These are phyloP conservation scores for Huiozyma naganishii DNA, from an alignment of 805 yeast species.

Conservation along the genomic window DNA sequence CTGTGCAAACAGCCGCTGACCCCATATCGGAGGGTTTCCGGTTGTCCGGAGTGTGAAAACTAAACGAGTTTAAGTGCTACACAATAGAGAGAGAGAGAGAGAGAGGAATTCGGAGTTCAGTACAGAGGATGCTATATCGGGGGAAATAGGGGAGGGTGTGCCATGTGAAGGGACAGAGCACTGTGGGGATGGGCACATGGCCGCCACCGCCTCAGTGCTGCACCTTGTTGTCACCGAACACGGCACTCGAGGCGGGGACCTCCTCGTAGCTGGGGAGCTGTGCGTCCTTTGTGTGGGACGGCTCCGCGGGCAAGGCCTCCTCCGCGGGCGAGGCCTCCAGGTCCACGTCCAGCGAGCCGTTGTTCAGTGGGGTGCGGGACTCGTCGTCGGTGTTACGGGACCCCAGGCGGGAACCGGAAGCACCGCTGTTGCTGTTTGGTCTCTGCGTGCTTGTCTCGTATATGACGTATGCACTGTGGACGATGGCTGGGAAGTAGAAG, in stretches of 20 bases:
- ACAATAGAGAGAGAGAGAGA: too few relatives aligned
- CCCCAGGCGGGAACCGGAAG: constrained; percentile 2
- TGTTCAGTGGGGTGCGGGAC: not conserved
- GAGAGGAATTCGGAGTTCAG: too few relatives aligned
- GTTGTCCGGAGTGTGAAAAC: too few relatives aligned
- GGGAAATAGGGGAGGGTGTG: too few relatives aligned
- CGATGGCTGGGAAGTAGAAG: constrained; percentile 18
- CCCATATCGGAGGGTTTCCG: too few relatives aligned
- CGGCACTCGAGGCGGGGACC: not conserved
- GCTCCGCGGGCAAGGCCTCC: not conserved
- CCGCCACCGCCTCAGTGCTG: not conserved
- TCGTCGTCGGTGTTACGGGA: not conserved
- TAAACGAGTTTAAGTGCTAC: too few relatives aligned
- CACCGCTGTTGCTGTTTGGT: not conserved
- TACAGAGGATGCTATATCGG: too few relatives aligned
- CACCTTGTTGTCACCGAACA: not conserved
- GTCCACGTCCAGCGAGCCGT: constrained; percentile 12
- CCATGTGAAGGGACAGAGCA: too few relatives aligned
- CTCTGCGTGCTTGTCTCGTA: constrained; percentile 19
- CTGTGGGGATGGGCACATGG: too few relatives aligned
- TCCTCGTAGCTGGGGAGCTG: not conserved
- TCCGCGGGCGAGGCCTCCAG: constrained; percentile 6
- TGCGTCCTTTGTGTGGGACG: not conserved
- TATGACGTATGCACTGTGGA: constrained; percentile 19
- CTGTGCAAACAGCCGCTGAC: too few relatives aligned